Percentiles rank a stretch among this genome's conserved stretches.
phyloP scores from a whole-genome alignment of 352 stramenopile species.

The Phytophthora hibernalis region DNA sequence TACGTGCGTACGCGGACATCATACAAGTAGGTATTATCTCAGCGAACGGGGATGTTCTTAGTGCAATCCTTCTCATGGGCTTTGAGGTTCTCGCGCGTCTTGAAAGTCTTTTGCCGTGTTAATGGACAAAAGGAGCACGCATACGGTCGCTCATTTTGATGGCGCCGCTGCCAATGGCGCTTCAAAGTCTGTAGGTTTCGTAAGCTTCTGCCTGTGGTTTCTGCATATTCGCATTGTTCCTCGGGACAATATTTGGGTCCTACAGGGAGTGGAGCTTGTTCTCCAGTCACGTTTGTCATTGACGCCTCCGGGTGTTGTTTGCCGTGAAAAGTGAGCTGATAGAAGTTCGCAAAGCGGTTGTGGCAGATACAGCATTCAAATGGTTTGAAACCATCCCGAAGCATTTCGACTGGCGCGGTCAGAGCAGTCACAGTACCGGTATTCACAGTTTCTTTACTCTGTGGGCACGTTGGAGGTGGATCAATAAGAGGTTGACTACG shows the following conservation, averaged over 20 bases:
- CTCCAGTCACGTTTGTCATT: conserved; percentile 42
- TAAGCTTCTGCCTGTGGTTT: conserved; percentile 52
- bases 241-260: conserved; percentile 72
- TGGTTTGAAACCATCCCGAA: conserved; percentile 67
- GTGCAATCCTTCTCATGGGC: conserved; percentile 72
- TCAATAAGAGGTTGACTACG: conserved; percentile 20
- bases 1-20: conserved; percentile 4
- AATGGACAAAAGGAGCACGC: conserved; percentile 52
- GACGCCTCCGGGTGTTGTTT: conserved; percentile 58
- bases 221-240: conserved; percentile 56
- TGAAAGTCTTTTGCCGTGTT: conserved; percentile 61
- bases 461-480: conserved; percentile 8
- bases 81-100: conserved; percentile 77
- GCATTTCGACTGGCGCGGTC: conserved; percentile 59
- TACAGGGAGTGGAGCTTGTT: conserved; percentile 56
- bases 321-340: conserved; percentile 73
- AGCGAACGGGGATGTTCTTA: conserved; percentile 30
- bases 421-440: conserved; percentile 25
- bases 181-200: conserved; percentile 77
- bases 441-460: conserved; percentile 10
- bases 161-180: conserved; percentile 73
- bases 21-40: no score
- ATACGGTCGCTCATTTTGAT: conserved; percentile 64
- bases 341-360: conserved; percentile 71
- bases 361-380: conserved; percentile 68